Conservation (phyloP, 768 basidiomycete genomes). For the Tylopilus balloui region DNA sequence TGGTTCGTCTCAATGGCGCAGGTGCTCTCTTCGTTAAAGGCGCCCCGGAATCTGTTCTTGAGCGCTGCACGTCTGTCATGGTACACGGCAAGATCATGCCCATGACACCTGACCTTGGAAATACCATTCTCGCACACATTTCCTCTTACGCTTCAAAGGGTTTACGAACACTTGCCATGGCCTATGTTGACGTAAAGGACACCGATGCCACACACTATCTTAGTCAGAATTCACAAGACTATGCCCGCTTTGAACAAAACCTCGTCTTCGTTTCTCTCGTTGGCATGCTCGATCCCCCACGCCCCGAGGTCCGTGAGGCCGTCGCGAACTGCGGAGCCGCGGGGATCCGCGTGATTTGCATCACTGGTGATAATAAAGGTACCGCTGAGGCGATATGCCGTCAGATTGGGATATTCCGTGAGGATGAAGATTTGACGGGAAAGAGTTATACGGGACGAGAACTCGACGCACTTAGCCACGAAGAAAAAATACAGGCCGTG, state of each 20-base stretch:
- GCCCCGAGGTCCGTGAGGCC: conserved; percentile 85
- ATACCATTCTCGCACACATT: conserved; percentile 59
- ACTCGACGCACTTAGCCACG: conserved; percentile 72
- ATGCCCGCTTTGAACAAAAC: conserved; percentile 85
- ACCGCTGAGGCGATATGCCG: conserved; percentile 97
- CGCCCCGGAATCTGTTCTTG: conserved; percentile 92
- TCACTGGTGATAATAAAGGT: conserved; percentile 97
- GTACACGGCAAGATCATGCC: conserved; percentile 61
- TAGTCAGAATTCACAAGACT: conserved; percentile 74
- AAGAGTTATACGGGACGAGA: conserved; percentile 96
- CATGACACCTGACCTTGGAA: conserved; percentile 58
- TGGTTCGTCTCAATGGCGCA: conserved; percentile 61
- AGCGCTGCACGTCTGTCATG: conserved; percentile 74
- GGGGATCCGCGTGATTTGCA: conserved; percentile 93
- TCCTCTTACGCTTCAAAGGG: conserved; percentile 74
- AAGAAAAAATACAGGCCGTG: conserved; percentile 83
- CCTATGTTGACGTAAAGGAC: conserved; percentile 76
- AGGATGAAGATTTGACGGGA: conserved; percentile 83
- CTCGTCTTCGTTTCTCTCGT: conserved; percentile 94
- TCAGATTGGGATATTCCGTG: conserved; percentile 89
- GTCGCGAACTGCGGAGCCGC: conserved; percentile 89
- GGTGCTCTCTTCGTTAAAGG: conserved; percentile 93
- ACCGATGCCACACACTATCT: conserved; percentile 78
- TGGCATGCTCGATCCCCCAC: conserved; percentile 97
- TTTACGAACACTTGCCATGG: conserved; percentile 87